Conservation (phyloP, 148 eudicot species). For the Dysphania ambrosioides region DNA sequence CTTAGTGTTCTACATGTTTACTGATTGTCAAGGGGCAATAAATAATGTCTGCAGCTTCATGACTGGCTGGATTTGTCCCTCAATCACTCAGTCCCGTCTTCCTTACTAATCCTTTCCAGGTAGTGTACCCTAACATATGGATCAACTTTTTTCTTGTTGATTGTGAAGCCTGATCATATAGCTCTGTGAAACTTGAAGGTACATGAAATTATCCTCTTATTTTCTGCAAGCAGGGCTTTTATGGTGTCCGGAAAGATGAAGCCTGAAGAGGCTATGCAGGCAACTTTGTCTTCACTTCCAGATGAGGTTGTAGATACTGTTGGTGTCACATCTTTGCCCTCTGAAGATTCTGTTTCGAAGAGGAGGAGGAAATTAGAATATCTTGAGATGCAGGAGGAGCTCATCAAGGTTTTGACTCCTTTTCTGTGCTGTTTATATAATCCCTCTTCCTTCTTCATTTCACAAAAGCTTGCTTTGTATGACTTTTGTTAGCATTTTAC, state of each 20-base stretch:
- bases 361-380: conserved; percentile 82
- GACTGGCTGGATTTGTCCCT: conserved; percentile 90
- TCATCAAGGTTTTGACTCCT: conserved; percentile 56
- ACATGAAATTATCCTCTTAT: neutral
- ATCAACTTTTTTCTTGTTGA: neutral
- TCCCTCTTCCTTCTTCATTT: neutral
- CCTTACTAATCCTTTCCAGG: conserved; percentile 81
- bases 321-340: conserved; percentile 66
- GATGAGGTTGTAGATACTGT: conserved; percentile 91
- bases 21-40: neutral
- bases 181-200: neutral
- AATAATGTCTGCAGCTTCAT: conserved; percentile 50
- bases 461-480: neutral
- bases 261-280: conserved; percentile 78
- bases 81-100: conserved; percentile 80
- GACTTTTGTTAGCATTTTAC: neutral
- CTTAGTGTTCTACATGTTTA: neutral
- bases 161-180: neutral
- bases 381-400: conserved; percentile 85
- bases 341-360: conserved; percentile 82
- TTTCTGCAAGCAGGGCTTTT: conserved; percentile 52
- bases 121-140: conserved; percentile 19
- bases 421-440: neutral
- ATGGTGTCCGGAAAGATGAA: conserved; percentile 62
- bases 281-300: conserved; percentile 85